Base-by-base conservation (phyloP, 2,329 filamentous ascomycete genomes). In the Hypoxylon sp. region DNA sequence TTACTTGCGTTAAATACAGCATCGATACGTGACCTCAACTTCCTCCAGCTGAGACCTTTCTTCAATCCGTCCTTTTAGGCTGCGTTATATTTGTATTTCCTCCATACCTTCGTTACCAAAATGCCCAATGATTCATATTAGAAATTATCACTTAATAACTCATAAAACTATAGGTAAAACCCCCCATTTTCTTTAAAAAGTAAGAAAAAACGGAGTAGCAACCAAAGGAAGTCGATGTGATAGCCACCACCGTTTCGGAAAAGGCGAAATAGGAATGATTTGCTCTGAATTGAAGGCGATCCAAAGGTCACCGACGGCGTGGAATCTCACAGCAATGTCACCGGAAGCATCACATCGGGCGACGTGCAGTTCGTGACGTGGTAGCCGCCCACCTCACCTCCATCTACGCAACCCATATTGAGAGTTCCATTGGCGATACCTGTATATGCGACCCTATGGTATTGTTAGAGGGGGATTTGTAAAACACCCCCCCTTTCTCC, bases 351-450 rank as follows among this genome's bases (percentile, higher is more conserved):
- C 14, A 68, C 63, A 22, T 73, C 71, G 4, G 59, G 44, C 22
- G 73, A 69, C 2, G 73, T 74, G 46, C 74, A 75, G 44, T 75
- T 75, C 59, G 71, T 69, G 2, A 76, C 64, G 47, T 71, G 70
- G 11, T 75, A 74, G 6, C 69, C 73, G 3, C 69, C 71, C n/a
- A 74, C 35, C 52, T 74, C 72, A 31, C 73, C 72, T 44, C 72
- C 70, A 37, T 74, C 72, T 17, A 33, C 60, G 54, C 73, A 74
- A 8, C 47, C 60, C 60, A 74, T 63, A 8, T 67, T 47, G 29
- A 76, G 31, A 19, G 48, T 63, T 5, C 65, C 63, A 22, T 59
- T 73, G 39, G 71, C 67, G 39, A 74, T 54, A 13, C 73, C 69
- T 24, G 73, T 75, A 57, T 72, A 75, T 9, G 72, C 73, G 35